A percentile compares a stretch with the other conserved stretches of the same genome.
These are phyloP conservation scores for Hymenoscyphus scutula DNA, from an alignment of 2,329 filamentous ascomycete genomes.

Conservation along the genomic window DNA sequence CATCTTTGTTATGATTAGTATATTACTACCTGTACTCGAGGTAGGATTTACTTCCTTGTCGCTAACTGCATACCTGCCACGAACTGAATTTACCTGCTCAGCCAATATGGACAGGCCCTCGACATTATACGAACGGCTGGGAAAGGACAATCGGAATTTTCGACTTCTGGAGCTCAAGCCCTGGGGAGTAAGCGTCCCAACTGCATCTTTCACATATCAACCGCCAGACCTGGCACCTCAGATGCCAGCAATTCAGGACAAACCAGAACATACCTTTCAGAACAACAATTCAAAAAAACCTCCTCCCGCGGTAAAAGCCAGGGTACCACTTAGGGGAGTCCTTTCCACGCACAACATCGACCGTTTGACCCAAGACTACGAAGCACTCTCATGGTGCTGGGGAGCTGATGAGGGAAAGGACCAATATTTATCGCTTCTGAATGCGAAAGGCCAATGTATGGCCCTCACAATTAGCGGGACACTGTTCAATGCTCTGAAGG, in stretches of 20 bases:
- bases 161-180: background rate
- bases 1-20: background rate
- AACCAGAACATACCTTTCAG: background rate
- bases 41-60: background rate
- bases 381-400: slow-evolving; percentile 2
- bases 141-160: background rate
- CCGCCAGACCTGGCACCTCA: background rate
- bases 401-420: background rate
- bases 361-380: background rate
- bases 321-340: background rate
- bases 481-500: background rate
- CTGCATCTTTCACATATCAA: background rate
- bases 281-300: background rate
- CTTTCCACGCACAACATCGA: background rate
- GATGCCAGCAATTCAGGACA: background rate
- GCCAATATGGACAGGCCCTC: background rate
- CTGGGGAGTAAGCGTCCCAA: background rate
- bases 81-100: background rate
- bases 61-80: background rate
- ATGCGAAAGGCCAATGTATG: background rate
- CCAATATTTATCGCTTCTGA: background rate
- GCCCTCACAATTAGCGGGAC: background rate
- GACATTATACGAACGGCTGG: background rate
- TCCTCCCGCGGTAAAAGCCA: background rate
- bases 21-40: background rate